phyloP scores from a whole-genome alignment of 139 green algal species.

The Astrephomene gubernaculifera region DNA sequence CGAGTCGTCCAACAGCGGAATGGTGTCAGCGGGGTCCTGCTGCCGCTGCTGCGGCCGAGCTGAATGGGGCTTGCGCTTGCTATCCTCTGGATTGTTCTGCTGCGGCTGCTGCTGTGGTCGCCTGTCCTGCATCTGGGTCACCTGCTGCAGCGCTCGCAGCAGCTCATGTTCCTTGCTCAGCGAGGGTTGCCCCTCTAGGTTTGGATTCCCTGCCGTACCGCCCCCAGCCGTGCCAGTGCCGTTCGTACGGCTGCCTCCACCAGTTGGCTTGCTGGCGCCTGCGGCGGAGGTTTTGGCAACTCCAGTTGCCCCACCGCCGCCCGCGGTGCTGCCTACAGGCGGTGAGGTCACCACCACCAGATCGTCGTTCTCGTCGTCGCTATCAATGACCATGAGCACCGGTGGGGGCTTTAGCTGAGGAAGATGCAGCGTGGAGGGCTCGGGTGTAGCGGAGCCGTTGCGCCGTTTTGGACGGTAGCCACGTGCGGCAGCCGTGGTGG shows the following conservation, averaged over 20 bases:
- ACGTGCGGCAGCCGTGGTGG: not conserved
- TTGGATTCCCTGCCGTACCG: not conserved
- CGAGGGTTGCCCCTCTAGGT: not conserved
- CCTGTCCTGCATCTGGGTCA: too few species aligned
- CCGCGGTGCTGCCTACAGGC: too few species aligned
- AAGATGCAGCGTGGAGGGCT: too few species aligned
- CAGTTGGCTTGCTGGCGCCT: not conserved
- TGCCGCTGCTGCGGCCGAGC: not conserved
- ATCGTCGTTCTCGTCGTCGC: slow-evolving; percentile 19
- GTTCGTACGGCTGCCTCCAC: not conserved
- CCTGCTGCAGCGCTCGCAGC: slow-evolving; percentile 8
- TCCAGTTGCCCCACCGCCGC: not conserved
- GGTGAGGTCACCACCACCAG: slow-evolving; percentile 4
- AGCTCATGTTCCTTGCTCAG: slow-evolving; percentile 15
- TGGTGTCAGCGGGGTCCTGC: too few species aligned
- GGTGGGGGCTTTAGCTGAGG: not conserved
- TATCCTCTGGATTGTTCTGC: not conserved
- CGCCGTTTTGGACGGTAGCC: not conserved
- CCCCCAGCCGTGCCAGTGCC: not conserved
- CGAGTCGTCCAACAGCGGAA: not conserved
- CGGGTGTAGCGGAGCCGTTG: too few species aligned
- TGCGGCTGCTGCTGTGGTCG: too few species aligned
- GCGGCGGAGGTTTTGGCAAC: too few species aligned
- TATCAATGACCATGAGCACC: not conserved
- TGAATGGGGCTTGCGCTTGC: too few species aligned